Base-by-base conservation (phyloP, 306 rosid species). In the Benincasa hispida region DNA sequence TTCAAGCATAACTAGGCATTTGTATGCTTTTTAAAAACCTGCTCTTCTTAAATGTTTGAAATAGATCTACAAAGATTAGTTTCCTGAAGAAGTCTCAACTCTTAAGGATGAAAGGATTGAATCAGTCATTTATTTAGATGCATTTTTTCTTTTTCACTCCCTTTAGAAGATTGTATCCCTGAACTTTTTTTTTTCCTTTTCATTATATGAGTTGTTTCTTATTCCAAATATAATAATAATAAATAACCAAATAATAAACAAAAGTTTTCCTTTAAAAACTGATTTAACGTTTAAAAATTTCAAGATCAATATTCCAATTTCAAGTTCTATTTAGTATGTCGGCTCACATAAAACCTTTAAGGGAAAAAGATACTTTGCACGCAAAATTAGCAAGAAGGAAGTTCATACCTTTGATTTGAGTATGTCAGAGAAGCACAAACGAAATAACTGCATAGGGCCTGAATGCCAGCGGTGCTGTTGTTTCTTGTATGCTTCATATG, bases 381-480 rank as follows among this genome's bases (percentile, higher is more conserved):
- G 24, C 53, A 78, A 34, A 30, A 70, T 12, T 45, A 67, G 15
- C 1, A 79, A 32, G 72, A 17, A 54, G 65, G 50, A 15, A 66
- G 82, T 61, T 73, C 24, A 74, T 90, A 94, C 99, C 99, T 90
- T 94, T 10, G 99, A 83, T 22, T 91, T 93, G 80, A 94, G 88
- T 78, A 94, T n/a, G 77, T 94, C 99, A 53, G 86, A 32, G 76
- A 94, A 94, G 78, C 96, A 91, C 86, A 92, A 56, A 25, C 97
- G 97, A 77, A 94, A 92, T 87, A 92, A 80, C 79, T 94, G 99
- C 99, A 94, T 94, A 51, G 99, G 99, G 77, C 99, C 99, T 4
- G 99, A 94, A 94, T 94, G 99, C 99, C 99, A 94, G 57, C 96
- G 97, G 76, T 94, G 95, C 74, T 94, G 99, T 86, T 94, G 99